Base-by-base conservation (phyloP, 2,329 filamentous ascomycete species). In the Pleomassaria siparia region DNA sequence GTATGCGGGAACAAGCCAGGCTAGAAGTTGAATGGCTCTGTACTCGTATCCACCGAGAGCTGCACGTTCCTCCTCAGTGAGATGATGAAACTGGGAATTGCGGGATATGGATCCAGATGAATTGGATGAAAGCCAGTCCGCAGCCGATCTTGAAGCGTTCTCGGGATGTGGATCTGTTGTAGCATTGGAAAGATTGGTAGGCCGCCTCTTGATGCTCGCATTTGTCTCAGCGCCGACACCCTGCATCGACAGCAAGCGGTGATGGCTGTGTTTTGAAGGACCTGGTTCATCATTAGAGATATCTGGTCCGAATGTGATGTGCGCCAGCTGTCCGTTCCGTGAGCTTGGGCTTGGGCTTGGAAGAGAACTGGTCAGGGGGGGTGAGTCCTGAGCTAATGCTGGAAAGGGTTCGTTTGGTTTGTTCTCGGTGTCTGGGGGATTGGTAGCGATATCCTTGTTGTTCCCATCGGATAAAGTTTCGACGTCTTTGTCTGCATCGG, bases 31-130 rank as follows among this genome's bases (percentile, higher is more conserved):
- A 16, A 87, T 74, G 13, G 84, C 83, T 33, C 81, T 77, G 59
- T 87, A 86, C 63, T 87, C 84, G 46, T 78, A 80, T 1, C 84
- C 82, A 21, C 84, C 84, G 0, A 87, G 72, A 22, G 76, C 72
- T 43, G 82, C 78, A 28, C 81, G 75, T 56, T 85, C 80, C 12
- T 76, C 74, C 16, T 72, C 72, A 1, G 73, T 74, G 29, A 85
- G 66, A 36, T 77, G 75, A 55, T 79, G 75, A 49, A 84, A 60
- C 82, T 83, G 40, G 78, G 74, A 46, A 39, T 54, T 30, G 36
- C 50, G 35, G 45, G 49, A 58, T 30, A 77, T 70, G 5, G 58
- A 49, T 45, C 51, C 39, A 44, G 46, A 16, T 43, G 62, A 30
- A 57, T 51, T 40, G 44, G 60, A 51, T 2, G 53, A 50, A 10